A percentile compares a stretch with the other conserved stretches of the same genome.
Conservation (phyloP, 495 filamentous ascomycete genomes). For the Hyaloscypha hepaticicola region DNA sequence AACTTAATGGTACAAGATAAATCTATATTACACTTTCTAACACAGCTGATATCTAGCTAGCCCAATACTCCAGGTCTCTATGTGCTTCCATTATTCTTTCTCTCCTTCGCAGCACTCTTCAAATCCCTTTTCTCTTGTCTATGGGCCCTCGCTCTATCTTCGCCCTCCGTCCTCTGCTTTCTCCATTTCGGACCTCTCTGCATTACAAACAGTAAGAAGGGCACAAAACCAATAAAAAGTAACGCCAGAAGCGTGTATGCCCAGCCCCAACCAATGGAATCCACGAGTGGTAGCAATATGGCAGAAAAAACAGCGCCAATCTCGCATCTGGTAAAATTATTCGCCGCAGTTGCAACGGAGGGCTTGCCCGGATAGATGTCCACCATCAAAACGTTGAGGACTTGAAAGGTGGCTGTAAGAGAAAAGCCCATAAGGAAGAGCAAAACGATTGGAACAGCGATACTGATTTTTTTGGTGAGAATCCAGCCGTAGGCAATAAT, state of each 20-base stretch:
- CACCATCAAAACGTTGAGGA: slow-evolving; percentile 57
- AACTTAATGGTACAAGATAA: not conserved
- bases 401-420: slow-evolving; percentile 52
- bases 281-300: slow-evolving; percentile 63
- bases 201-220: slow-evolving; percentile 17
- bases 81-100: not conserved
- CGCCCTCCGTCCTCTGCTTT: slow-evolving; percentile 13
- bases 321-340: slow-evolving; percentile 67
- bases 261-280: slow-evolving; percentile 65
- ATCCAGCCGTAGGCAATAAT: slow-evolving; percentile 60
- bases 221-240: slow-evolving; percentile 18
- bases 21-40: not conserved
- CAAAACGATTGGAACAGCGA: slow-evolving; percentile 52
- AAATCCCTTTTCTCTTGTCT: not conserved
- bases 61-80: not conserved
- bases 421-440: slow-evolving; percentile 54
- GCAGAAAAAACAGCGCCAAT: slow-evolving; percentile 67
- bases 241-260: slow-evolving; percentile 62
- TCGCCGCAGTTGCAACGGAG: slow-evolving; percentile 66
- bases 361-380: slow-evolving; percentile 65
- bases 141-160: slow-evolving; percentile 3
- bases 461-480: slow-evolving; percentile 41
- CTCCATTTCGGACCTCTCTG: slow-evolving; percentile 19
- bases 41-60: too few species aligned
- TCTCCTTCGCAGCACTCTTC: not conserved